Evolutionary conservation across 2,329 filamentous ascomycete species (phyloP), one percentile per base, ranked within the genome.

Genomic region (Emydomyces testavorans): DNA sequence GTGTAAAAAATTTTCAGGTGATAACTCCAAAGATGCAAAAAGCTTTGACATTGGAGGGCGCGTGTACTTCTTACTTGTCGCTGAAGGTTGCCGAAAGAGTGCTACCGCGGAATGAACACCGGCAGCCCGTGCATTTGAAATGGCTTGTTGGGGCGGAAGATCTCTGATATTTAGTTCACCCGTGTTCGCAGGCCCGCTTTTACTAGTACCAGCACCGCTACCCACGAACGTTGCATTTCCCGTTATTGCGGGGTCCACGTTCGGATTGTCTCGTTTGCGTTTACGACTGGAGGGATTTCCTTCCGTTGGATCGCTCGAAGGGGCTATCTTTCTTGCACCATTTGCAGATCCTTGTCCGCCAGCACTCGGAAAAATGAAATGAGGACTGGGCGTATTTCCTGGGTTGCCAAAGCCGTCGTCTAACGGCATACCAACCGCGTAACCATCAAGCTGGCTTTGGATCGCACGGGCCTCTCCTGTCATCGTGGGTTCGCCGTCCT

Each of bases 21-120:
- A 72, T 15, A 78, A 63, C 52, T 76, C 72, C 13, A 79, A 66
- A 1, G 74, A 77, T 23, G 72, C 62, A 54, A 76, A 78, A 31
- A 79, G 64, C 51, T 75, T 77, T 34, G 73, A 75, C 66, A 78
- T 76, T 3, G 75, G 73, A 16, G 75, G 75, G 0, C 75, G 71
- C 1, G 74, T 78, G 55, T 75, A 72, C 55, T 78, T 78, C 58
- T 75, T 75, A 43, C 70, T 68, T 28, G 65, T 65, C 2, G 69
- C 59, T 8, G 62, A 71, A 3, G 68, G 66, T 37, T 70, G 67
- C 10, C 74, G 67, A 53, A 77, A 77, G 7, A 77, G 62, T 2
- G 74, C 73, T 0, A 71, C 71, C 1, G 74, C 69, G n/a, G 69
- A 74, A 59, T 76, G 72, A 4, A 76, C 65, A 40, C 72, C 74